phyloP scores from a whole-genome alignment of 306 rosid genomes.

The Arachis stenosperma region DNA sequence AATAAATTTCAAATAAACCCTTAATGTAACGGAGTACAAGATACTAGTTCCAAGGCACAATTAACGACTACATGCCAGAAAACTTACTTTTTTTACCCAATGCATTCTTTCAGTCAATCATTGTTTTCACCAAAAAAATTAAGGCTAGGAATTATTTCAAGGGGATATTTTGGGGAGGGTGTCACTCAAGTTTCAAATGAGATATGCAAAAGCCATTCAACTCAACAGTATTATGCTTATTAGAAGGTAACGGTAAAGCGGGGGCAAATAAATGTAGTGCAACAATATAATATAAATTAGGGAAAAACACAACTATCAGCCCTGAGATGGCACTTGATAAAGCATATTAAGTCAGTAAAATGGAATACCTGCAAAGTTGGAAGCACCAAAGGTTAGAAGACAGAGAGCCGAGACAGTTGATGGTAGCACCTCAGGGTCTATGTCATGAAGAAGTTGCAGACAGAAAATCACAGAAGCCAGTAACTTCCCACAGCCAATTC shows the following conservation, averaged over 20 bases:
- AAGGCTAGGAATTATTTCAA: too few relatives aligned
- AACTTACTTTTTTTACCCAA: not conserved
- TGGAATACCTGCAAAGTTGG: slow-evolving; percentile 57
- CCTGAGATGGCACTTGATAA: slow-evolving; percentile 14
- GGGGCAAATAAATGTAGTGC: not conserved
- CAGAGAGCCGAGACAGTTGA: slow-evolving; percentile 76
- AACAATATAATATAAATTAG: not conserved
- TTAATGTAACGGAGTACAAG: too few relatives aligned
- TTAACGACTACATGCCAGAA: not conserved
- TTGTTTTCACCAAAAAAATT: not conserved
- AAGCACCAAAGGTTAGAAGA: slow-evolving; percentile 56
- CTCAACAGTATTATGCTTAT: too few relatives aligned
- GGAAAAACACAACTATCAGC: not conserved
- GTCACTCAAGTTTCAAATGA: too few relatives aligned
- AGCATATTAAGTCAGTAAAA: slow-evolving; percentile 19
- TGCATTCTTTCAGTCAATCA: not conserved
- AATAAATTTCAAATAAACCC: too few relatives aligned
- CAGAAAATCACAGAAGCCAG: slow-evolving; percentile 68
- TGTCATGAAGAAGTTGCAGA: slow-evolving; percentile 65
- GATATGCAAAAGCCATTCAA: too few relatives aligned
- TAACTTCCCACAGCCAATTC: slow-evolving; percentile 54
- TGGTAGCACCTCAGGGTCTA: slow-evolving; percentile 54
- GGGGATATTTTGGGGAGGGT: too few relatives aligned
- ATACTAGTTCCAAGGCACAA: not conserved
- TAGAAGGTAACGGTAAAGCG: not conserved